A percentile compares a stretch with the other conserved stretches of the same genome.
Conservation (phyloP, 1,139 yeast species). For the Wickerhamomyces sp. region DNA sequence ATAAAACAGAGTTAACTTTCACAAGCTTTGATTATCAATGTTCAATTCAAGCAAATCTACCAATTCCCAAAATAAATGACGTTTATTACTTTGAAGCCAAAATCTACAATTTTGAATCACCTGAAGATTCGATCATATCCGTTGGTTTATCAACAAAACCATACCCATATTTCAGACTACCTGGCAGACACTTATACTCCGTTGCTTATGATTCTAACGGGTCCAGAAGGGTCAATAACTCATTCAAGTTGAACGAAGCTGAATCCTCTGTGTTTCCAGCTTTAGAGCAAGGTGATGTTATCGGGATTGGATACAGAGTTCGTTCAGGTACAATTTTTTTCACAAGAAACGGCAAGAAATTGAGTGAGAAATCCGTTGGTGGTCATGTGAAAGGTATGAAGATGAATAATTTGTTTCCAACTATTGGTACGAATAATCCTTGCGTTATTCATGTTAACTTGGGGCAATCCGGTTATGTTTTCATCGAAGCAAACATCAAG, state of each 20-base stretch:
- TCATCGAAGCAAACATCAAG: constrained; percentile 85
- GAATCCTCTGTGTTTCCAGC: constrained; percentile 63
- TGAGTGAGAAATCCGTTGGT: constrained; percentile 63
- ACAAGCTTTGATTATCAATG: constrained; percentile 63
- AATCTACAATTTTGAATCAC: constrained; percentile 54
- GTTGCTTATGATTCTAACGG: constrained; percentile 87
- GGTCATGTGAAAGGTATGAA: constrained; percentile 77
- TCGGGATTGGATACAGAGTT: constrained; percentile 86
- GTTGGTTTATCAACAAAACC: constrained; percentile 86
- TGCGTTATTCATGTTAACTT: constrained; percentile 75
- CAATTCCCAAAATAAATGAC: constrained; percentile 80
- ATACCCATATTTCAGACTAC: constrained; percentile 83
- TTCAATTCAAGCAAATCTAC: constrained; percentile 78
- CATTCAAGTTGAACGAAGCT: constrained; percentile 51
- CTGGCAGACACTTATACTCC: constrained; percentile 69
- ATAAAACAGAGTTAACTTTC: constrained; percentile 75
- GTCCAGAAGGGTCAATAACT: constrained; percentile 71
- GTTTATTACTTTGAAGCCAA: constrained; percentile 90
- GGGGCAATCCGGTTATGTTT: constrained; percentile 90
- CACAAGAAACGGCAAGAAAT: constrained; percentile 84
- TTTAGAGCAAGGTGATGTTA: constrained; percentile 78
- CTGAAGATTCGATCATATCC: constrained; percentile 45
- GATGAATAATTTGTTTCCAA: constrained; percentile 79
- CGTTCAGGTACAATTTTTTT: constrained; percentile 79
- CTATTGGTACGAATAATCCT: constrained; percentile 78